phyloP scores from a whole-genome alignment of 2,329 filamentous ascomycete genomes.

The Pestalotiopsis sp. region DNA sequence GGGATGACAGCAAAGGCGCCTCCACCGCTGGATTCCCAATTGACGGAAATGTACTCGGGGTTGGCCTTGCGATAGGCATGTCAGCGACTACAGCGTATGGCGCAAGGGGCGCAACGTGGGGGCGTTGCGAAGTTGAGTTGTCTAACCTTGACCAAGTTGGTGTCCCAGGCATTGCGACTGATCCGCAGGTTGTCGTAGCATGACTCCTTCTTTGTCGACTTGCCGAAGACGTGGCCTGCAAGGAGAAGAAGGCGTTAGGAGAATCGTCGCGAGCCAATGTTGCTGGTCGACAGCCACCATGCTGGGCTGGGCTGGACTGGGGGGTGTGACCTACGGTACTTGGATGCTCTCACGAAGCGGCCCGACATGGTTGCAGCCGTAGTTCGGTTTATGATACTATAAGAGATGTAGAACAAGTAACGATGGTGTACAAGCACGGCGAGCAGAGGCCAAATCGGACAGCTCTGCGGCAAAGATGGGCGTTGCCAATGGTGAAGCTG shows the following conservation, averaged over 20 bases:
- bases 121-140: background rate
- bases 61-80: conserved; percentile 67
- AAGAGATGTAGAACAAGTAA: conserved; percentile 4
- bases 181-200: conserved; percentile 98
- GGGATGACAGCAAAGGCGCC: conserved; percentile 97
- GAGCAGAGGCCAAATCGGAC: background rate
- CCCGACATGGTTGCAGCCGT: conserved; percentile 50
- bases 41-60: conserved; percentile 93
- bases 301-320: background rate
- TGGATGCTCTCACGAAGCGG: conserved; percentile 69
- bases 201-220: conserved; percentile 92
- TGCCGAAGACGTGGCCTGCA: conserved; percentile 96
- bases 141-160: conserved; percentile 89
- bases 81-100: conserved; percentile 18
- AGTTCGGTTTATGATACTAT: conserved; percentile 9
- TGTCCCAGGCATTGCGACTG: conserved; percentile 98
- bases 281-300: conserved; percentile 20
- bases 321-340: conserved; percentile 58
- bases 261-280: background rate
- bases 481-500: background rate
- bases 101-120: background rate
- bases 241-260: conserved; percentile 25
- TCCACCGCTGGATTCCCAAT: conserved; percentile 96
- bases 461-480: background rate
- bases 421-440: background rate